These are phyloP conservation scores for Ramaria sp. DNA, from an alignment of 768 basidiomycete species.

Conservation along the genomic window DNA sequence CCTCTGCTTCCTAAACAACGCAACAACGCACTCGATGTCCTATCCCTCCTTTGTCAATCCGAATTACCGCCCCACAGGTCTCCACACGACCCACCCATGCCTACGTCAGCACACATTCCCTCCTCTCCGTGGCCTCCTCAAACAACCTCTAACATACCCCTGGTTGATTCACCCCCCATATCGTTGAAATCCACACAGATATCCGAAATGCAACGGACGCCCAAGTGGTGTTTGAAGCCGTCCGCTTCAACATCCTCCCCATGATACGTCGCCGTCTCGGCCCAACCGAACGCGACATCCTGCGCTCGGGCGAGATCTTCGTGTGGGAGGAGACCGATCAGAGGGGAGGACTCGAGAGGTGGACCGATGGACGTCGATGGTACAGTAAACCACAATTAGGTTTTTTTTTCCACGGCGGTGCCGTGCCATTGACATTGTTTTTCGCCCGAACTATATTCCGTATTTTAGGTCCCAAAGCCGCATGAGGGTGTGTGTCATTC, in stretches of 20 bases:
- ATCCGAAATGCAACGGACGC: slow-evolving; percentile 71
- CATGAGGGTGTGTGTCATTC: slow-evolving; percentile 57
- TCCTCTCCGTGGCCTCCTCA: too few relatives aligned
- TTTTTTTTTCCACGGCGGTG: too few relatives aligned
- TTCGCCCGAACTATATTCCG: not conserved
- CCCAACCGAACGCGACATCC: slow-evolving; percentile 55
- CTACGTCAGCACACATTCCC: slow-evolving; percentile 18
- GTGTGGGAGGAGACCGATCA: slow-evolving; percentile 80
- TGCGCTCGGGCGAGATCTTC: slow-evolving; percentile 65
- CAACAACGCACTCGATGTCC: slow-evolving; percentile 1
- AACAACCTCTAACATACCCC: too few relatives aligned
- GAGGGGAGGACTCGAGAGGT: slow-evolving; percentile 60
- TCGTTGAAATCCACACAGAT: slow-evolving; percentile 36
- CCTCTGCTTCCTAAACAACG: not conserved
- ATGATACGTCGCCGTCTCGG: slow-evolving; percentile 63
- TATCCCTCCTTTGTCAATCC: not conserved
- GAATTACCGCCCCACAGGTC: not conserved
- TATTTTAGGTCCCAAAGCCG: slow-evolving; percentile 85
- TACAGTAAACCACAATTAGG: slow-evolving; percentile 18
- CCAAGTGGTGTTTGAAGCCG: slow-evolving; percentile 66
- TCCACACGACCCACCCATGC: slow-evolving; percentile 20
- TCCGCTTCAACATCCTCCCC: slow-evolving; percentile 57
- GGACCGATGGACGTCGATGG: slow-evolving; percentile 81
- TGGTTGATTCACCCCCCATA: not conserved
- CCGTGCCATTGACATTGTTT: not conserved